Evolutionary conservation across 2,329 filamentous ascomycete species (phyloP).

Genomic region (Nemania sp.): DNA sequence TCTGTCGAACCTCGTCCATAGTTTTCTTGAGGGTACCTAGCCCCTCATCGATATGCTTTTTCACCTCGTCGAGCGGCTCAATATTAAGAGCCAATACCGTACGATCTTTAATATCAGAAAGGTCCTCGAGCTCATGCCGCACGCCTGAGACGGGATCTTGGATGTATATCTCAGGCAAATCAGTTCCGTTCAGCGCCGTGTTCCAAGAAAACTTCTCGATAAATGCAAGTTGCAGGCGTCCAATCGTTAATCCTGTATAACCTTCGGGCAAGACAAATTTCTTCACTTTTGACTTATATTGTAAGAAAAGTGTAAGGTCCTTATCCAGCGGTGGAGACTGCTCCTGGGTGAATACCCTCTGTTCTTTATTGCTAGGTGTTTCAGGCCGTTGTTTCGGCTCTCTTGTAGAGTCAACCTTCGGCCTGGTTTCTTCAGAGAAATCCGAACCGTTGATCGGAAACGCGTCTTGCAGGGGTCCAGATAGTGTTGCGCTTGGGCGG

Average conservation of each 20-base stretch:
- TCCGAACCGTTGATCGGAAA: conserved; percentile 45
- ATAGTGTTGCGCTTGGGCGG: conserved; percentile 61
- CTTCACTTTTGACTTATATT: conserved; percentile 97
- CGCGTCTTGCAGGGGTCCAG: conserved; percentile 58
- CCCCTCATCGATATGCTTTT: conserved; percentile 92
- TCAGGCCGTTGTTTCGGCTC: conserved; percentile 38
- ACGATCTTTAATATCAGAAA: conserved; percentile 90
- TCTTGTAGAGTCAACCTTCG: conserved; percentile 24
- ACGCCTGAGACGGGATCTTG: conserved; percentile 95
- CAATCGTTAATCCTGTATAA: conserved; percentile 81
- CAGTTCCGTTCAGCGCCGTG: conserved; percentile 88
- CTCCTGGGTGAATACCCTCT: conserved; percentile 61
- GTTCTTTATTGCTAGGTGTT: conserved; percentile 52
- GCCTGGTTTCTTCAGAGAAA: conserved; percentile 37
- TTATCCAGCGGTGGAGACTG: conserved; percentile 76
- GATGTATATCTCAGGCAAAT: conserved; percentile 96
- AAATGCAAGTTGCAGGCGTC: conserved; percentile 88
- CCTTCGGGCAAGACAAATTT: conserved; percentile 91
- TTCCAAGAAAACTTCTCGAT: conserved; percentile 99
- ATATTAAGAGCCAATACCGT: conserved; percentile 95
- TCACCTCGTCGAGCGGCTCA: conserved; percentile 92
- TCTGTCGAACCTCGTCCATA: conserved; percentile 83
- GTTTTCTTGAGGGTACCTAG: conserved; percentile 78
- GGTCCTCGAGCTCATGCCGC: conserved; percentile 93
- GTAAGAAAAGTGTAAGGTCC: conserved; percentile 89